These are phyloP conservation scores for Tritrichomonas foetus DNA, from an alignment of 208 protist genomes.

Conservation along the genomic window DNA sequence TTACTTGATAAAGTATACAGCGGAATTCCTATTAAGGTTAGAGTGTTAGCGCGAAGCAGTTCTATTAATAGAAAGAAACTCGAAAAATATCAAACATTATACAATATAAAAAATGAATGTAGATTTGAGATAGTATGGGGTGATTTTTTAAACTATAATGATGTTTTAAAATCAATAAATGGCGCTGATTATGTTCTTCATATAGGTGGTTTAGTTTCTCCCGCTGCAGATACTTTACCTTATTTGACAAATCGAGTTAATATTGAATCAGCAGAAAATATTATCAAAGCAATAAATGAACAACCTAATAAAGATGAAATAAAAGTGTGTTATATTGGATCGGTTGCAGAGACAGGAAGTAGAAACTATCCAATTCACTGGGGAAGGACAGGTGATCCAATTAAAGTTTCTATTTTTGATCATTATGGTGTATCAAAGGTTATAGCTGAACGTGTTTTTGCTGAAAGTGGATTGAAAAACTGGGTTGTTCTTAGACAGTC, in stretches of 20 bases:
- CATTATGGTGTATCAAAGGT: constrained; percentile 1
- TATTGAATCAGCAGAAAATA: neutral
- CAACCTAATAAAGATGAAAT: neutral
- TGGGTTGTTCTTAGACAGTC: constrained; percentile 5
- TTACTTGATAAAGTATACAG: too few relatives aligned
- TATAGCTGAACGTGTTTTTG: neutral
- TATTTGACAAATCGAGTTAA: neutral
- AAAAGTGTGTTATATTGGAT: neutral
- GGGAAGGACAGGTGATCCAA: neutral
- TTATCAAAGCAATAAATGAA: neutral
- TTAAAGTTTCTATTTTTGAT: neutral
- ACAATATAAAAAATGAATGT: too few relatives aligned
- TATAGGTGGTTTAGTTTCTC: constrained; percentile 22
- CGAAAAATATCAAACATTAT: too few relatives aligned
- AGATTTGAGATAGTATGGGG: too few relatives aligned
- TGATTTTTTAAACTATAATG: neutral
- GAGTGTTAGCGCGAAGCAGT: too few relatives aligned
- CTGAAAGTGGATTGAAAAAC: neutral
- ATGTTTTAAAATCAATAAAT: neutral
- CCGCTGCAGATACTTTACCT: neutral
- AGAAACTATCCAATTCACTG: constrained; percentile 12
- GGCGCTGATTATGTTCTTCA: neutral
- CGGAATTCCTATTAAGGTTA: too few relatives aligned
- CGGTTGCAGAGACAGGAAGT: neutral
- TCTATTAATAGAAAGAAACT: too few relatives aligned